Base-by-base conservation (phyloP, 1,284 basidiomycete genomes). In the Ustilago hordei region DNA sequence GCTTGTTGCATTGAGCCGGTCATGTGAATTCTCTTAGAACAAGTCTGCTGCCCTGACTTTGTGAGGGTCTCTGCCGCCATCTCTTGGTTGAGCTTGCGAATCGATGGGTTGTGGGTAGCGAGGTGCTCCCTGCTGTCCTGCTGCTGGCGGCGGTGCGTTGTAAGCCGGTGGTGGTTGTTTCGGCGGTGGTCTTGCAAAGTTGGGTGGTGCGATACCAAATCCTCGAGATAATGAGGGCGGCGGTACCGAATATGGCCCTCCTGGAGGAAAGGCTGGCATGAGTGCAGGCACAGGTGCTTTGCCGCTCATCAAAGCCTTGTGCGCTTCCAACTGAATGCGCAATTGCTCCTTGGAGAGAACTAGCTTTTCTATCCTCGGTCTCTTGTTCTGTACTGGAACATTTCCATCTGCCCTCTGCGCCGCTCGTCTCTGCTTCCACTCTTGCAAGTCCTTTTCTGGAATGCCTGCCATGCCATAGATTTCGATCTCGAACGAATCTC, bases 381-480 rank as follows among this genome's bases (percentile, higher is more conserved):
- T 90, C 86, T 96, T 95, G 54, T 77, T 75, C 17, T 91, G 88
- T 45, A 90, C 91, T 6, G 92, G 58, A 2, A 64, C 60, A 28
- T 52, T 55, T 15, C 64, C 67, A 19, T 77, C 69, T 23, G 74
- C 78, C 31, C 60, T 74, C 31, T 72, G 71, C 4, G 73, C 74
- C n/a, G 75, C 80, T 12, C 75, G 58, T 94, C 97, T 82, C 92
- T 91, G 66, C 86, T 94, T 95, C 90, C 96, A 99, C 86, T 96
- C 95, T 34, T 92, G 94, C 35, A 97, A 90, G 86, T 98, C 96
- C 43, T 93, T 93, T 7, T 92, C 93, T 6, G 95, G 95, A 64
- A 98, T 95, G 69, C 96, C 96, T 85, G 96, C 95, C 97, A 99
- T 99, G 32, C 97, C 96, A 84, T 98, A 99, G 67, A 99, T 99